Evolutionary conservation across 805 yeast species (phyloP), one percentile per base, ranked within the genome.

Genomic region (Ogataea ganodermae): DNA sequence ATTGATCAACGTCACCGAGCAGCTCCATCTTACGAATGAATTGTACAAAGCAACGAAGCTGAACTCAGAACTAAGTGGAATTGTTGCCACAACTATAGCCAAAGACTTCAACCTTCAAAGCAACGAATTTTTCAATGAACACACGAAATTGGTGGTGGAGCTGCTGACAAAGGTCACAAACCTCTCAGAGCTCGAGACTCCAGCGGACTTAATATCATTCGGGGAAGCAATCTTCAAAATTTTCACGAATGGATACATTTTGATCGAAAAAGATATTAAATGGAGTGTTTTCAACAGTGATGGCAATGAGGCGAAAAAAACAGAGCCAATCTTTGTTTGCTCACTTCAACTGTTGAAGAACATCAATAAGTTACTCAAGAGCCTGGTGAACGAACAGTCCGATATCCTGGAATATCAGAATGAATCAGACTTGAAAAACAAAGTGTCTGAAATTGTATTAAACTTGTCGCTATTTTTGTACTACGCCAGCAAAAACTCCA

Each of bases 401-500:
- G 54, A 49, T 14, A 49, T 45, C 7, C 40, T 56, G 40, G 62
- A 58, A 20, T 49, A 52, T 14, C 13, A 12, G 9, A 20, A 23
- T n/a, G 50, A 53, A 2, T 22, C 45, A 8, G 53, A 52, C 3
- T 18, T 53, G 10, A 57, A 51, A 31, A 32, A 13, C 12, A 36
- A 45, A 10, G 56, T 53, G 16, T 40, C 49, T 24, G 55, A 56
- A 7, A 46, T 55, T n/a, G 35, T 60, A 6, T 17, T 53, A 17
- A 53, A 53, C 1, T 40, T 63, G 4, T 55, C 67, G 10, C 36
- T 53, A 3, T 58, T 64, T 36, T 31, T 63, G 8, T 64, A 64
- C 45, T 62, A 60, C 45, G 35, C 45, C 13, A 42, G 35, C 10
- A 45, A 21, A 18, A 43, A 33, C 12, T 33, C 43, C 22, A 17